Evolutionary conservation across 805 yeast genomes (phyloP).

Genomic region (Huiozyma naganishii): DNA sequence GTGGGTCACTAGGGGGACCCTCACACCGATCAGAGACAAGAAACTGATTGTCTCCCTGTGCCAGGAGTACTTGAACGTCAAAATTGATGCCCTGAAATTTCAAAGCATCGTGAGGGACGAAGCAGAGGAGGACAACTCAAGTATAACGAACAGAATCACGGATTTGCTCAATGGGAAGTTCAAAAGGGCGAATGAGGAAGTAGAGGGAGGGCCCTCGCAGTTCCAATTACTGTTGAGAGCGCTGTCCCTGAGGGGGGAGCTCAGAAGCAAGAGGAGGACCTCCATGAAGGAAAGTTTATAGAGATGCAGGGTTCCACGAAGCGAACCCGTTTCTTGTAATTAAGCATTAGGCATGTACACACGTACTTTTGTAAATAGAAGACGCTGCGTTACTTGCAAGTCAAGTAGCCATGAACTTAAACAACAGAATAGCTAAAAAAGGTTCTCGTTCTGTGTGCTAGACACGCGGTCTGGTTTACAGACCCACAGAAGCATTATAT

Average conservation of each 20-base stretch:
- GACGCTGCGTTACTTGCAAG: too few species aligned
- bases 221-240: constrained; percentile 18
- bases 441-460: too few species aligned
- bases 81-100: constrained; percentile 15
- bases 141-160: constrained; percentile 7
- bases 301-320: too few species aligned
- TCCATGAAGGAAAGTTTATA: too few species aligned
- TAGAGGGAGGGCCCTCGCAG: constrained; percentile 2
- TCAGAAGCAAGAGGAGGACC: not conserved
- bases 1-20: constrained; percentile 28
- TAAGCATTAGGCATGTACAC: too few species aligned
- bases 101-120: constrained; percentile 11
- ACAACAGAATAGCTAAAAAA: too few species aligned
- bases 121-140: not conserved
- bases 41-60: constrained; percentile 12
- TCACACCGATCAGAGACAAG: constrained; percentile 17
- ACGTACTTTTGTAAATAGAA: too few species aligned
- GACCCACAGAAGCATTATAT: too few species aligned
- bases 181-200: not conserved
- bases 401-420: too few species aligned
- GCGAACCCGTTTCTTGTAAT: too few species aligned
- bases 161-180: constrained; percentile 3
- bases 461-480: too few species aligned
- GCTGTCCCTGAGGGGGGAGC: constrained; percentile 15
- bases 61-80: constrained; percentile 16